Base-by-base conservation (phyloP, 176 grass and related monocot species). In the Phragmites australis region DNA sequence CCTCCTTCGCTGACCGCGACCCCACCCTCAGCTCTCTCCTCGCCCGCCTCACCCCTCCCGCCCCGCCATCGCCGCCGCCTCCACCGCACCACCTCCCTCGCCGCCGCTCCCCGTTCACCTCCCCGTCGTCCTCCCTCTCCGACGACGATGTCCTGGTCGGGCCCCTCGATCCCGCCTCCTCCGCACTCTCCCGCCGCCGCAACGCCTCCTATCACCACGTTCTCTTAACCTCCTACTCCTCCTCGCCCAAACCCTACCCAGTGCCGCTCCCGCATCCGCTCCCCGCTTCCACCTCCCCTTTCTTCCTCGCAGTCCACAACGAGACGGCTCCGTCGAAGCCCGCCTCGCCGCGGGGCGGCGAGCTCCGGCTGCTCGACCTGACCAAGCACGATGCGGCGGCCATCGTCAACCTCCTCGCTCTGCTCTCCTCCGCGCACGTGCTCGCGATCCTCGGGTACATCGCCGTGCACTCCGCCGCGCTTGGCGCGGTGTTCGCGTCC, bases 391-490 rank as follows among this genome's bases (percentile, higher is more conserved):
- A 97, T 41, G 85, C 72, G 15, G 83, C 57, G 50, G 81, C 88
- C 21, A 89, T 94, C 70, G 19, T 92, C 72, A 89, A 90, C 77
- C 85, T 97, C 48, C 50, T 94, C n/a, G 70, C 84, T 42, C 68
- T 97, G 62, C 87, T 97, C 56, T 94, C 92, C 64, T 84, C 83
- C 21, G 78, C 88, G 53, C 90, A 97, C 60, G 85, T 87, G 55
- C 77, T 97, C 49, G 87, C 89, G 48, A 90, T 97, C 75, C 34
- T 92, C 6, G 89, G 89, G 10, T 94, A 90, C 68, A 89, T 97
- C 46, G 51, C 83, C 22, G 81, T 86, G 41, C 91, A 94, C 86
- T 90, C 95, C 32, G 67, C 80, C 0, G 86, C 90, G 34, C 82
- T 97, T 2, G 95, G 92, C 17, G 49, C 81, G 6, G 92, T 92